Conservation (phyloP, 805 yeast genomes). For the Barnettozyma californica region DNA sequence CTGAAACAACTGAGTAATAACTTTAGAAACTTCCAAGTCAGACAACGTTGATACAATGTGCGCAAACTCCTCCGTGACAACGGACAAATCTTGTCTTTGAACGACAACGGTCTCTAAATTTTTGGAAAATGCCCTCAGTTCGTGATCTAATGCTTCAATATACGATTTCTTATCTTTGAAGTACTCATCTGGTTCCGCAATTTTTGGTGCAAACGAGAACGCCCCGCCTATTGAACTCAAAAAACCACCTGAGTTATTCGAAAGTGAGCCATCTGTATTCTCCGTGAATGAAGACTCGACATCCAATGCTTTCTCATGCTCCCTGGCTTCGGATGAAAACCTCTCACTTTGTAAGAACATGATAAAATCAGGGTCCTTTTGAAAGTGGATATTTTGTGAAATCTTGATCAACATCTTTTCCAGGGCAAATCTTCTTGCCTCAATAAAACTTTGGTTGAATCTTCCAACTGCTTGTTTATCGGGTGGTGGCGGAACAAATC, state of each 20-base stretch:
- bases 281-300: conserved; percentile 33
- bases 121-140: conserved; percentile 61
- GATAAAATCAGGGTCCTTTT: conserved; percentile 68
- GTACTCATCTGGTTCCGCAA: conserved; percentile 73
- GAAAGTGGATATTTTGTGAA: conserved; percentile 48
- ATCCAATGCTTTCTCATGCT: conserved; percentile 49
- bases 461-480: conserved; percentile 92
- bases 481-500: conserved; percentile 91
- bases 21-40: conserved; percentile 67
- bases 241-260: conserved; percentile 44
- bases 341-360: conserved; percentile 73
- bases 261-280: conserved; percentile 28
- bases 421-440: conserved; percentile 74
- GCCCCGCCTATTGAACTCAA: conserved; percentile 63
- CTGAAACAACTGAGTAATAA: conserved; percentile 54
- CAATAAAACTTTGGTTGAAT: conserved; percentile 85
- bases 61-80: conserved; percentile 65
- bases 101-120: conserved; percentile 68
- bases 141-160: conserved; percentile 66
- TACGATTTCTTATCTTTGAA: conserved; percentile 65
- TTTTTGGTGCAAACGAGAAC: conserved; percentile 61
- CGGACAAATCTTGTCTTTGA: conserved; percentile 70
- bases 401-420: conserved; percentile 82
- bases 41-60: conserved; percentile 53
- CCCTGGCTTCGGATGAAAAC: conserved; percentile 66